Conservation (phyloP, 1,139 yeast species). For the Petasospora fabianii region DNA sequence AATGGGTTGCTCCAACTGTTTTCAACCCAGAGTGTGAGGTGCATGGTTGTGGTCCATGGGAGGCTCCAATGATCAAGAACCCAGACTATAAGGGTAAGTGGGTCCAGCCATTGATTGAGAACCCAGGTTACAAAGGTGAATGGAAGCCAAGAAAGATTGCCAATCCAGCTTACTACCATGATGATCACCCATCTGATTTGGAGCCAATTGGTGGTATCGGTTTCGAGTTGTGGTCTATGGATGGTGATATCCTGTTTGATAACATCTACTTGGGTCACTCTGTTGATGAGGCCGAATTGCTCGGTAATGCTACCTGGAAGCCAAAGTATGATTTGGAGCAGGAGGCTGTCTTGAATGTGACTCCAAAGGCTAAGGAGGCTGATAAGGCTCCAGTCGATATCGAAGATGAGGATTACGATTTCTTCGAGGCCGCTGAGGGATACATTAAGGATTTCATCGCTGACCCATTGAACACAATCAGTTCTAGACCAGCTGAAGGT, state of each 20-base stretch:
- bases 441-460: conserved; percentile 36
- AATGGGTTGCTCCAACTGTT: conserved; percentile 68
- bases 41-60: conserved; percentile 78
- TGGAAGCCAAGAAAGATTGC: conserved; percentile 69
- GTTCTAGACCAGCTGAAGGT: conserved; percentile 46
- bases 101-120: conserved; percentile 61
- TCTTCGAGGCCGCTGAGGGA: conserved; percentile 25
- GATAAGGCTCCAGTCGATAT: conserved; percentile 18
- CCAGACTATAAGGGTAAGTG: conserved; percentile 76
- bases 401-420: conserved; percentile 14
- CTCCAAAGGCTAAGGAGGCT: conserved; percentile 36
- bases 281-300: conserved; percentile 70
- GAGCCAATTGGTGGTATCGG: conserved; percentile 79
- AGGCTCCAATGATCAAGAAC: conserved; percentile 60
- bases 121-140: conserved; percentile 75
- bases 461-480: conserved; percentile 42
- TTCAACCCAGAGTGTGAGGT: conserved; percentile 67
- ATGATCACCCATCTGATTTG: conserved; percentile 53
- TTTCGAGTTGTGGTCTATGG: conserved; percentile 90
- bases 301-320: conserved; percentile 73
- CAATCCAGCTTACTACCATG: conserved; percentile 70
- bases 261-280: conserved; percentile 85
- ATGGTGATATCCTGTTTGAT: conserved; percentile 68
- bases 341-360: conserved; percentile 35
- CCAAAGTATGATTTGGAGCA: conserved; percentile 60